Base-by-base conservation (phyloP, 2,329 filamentous ascomycete species). In the Hypoxylon sp. region DNA sequence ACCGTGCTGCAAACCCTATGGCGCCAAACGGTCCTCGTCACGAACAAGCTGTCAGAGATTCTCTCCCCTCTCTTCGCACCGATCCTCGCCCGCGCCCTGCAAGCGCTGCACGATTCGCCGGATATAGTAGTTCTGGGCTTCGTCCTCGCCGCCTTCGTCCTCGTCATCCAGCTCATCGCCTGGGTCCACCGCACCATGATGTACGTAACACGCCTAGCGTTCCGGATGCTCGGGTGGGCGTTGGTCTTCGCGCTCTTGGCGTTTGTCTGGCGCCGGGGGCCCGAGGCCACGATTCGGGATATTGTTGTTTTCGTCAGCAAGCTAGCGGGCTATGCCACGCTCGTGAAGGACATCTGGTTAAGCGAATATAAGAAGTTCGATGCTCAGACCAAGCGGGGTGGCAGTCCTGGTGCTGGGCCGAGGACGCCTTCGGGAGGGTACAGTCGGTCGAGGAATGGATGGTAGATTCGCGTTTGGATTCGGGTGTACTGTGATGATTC, bases 111-210 rank as follows among this genome's bases (percentile, higher is more conserved):
- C 69, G 76, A 81, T 63, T 80, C 81, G 20, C 82, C 84, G 25
- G 82, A 84, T 76, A 33, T 83, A 20, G 80, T 84, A 13, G 76
- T 83, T 6, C 76, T 84, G 11, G 78, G 85, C 61, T 79, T 86
- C 51, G 82, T 86, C 8, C 80, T 91, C 57, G 82, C 84, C 13
- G 75, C 90, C 7, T 82, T 92, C 3, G 80, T 91, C 49, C 73
- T 90, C 31, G 81, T 90, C 61, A 79, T 95, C 57, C 84, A 94
- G 77, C 78, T 95, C 63, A 83, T 96, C 46, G 86, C 90, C 77
- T 91, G 92, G 82, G 82, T 94, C 17, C 89, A 90, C 68, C 88
- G 93, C 67, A 82, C 93, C 20, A 84, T 97, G 64, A 82, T 94
- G 76, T 97, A 90, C 83, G 94, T 93, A 89, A 88, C 94, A 58